phyloP scores from a whole-genome alignment of 192 early-diverging fungal species.

The Lobosporangium transversale region DNA sequence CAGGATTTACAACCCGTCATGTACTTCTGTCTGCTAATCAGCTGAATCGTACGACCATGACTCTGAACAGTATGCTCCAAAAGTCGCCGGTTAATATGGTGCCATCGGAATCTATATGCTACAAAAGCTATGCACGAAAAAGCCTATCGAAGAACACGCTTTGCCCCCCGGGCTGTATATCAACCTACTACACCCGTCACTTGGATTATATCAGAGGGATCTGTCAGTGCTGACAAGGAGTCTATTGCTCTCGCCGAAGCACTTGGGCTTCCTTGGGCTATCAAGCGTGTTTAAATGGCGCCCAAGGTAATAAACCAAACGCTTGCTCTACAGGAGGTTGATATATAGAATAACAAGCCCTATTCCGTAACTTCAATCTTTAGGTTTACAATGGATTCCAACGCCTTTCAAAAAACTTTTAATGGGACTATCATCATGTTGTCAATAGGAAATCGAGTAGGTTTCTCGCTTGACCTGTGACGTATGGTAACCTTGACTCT shows the following conservation, averaged over 20 bases:
- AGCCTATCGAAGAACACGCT: background rate
- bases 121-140: conserved; percentile 26
- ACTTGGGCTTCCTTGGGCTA: conserved; percentile 25
- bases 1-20: too few relatives aligned
- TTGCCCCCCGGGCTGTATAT: conserved; percentile 16
- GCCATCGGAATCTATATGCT: conserved; percentile 7
- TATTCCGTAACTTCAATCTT: background rate
- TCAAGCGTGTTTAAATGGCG: conserved; percentile 50
- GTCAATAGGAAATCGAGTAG: conserved; percentile 35
- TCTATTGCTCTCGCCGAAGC: conserved; percentile 31
- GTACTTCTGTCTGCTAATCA: too few relatives aligned
- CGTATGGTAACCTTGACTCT: too few relatives aligned
- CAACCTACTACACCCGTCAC: conserved; percentile 25
- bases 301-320: conserved; percentile 11
- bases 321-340: too few relatives aligned
- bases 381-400: conserved; percentile 49
- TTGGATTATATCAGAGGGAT: conserved; percentile 45
- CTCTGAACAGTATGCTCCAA: background rate
- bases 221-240: conserved; percentile 47
- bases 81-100: too few relatives aligned
- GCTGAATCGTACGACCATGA: too few relatives aligned
- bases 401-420: conserved; percentile 47
- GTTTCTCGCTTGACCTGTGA: too few relatives aligned
- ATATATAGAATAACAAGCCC: too few relatives aligned
- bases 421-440: conserved; percentile 51